Base-by-base conservation (phyloP, 805 yeast species). In the Wickerhamomyces canadensis region DNA sequence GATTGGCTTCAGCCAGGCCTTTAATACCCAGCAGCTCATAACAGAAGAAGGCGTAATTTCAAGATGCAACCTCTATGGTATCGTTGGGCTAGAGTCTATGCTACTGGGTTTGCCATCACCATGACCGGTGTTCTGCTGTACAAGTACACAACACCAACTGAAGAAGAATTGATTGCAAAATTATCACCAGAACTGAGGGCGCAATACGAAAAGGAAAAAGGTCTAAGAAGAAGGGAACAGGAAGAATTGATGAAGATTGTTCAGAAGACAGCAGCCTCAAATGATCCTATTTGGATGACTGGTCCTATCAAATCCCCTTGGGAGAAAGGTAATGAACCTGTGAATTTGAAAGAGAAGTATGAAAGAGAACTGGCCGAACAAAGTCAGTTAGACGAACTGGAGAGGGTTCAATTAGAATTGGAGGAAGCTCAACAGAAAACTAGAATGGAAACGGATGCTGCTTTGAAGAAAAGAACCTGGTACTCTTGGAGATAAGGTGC, bases 121-220 rank as follows among this genome's bases (percentile, higher is more conserved):
- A 85, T 81, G 5, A 51, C 76, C 0, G 98, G 97, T n/a, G 74
- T 79, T 0, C 47, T 84, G 6, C 64, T 83, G 14, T 81, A 63
- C 63, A 82, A 79, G 45, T 84, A 76, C 58, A 77, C 89, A 0
- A 80, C 87, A 0, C 98, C 98, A 3, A 74, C 89, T 2, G 95
- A 85, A 47, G 95, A 87, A 49, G 74, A 89, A 53, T 60, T 89
- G 33, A 70, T 88, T 28, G 76, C 79, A 1, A 61, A 71, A 35
- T 69, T 88, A 46, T 83, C 95, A 6, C 96, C 98, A 1, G 96
- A 89, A 55, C 65, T 88, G 31, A 69, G 86, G 45, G 78, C 78
- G 16, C 81, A 84, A 42, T 86, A 84, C 57, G 88, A 81, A 48
- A 64, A 68, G 37, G 80, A 82, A 51, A 70, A 66, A 46, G 77